Evolutionary conservation across 2,329 filamentous ascomycete species (phyloP).

Genomic region (Calonectria pauciramosa): DNA sequence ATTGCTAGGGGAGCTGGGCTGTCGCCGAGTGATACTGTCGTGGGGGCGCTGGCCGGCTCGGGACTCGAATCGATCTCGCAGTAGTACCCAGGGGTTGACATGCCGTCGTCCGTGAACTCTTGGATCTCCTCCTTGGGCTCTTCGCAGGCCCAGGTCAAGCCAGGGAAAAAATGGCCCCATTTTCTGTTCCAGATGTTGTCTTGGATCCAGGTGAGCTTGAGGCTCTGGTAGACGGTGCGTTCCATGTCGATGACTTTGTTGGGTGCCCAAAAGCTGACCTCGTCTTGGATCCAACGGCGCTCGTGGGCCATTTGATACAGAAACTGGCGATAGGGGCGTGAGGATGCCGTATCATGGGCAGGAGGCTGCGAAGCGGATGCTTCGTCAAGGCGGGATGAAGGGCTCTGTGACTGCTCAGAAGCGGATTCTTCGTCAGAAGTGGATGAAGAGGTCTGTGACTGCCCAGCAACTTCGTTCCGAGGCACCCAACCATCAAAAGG

Average conservation of each 20-base stretch:
- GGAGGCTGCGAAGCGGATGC: no score
- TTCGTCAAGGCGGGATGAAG: no score
- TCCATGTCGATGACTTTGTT: slow-evolving; percentile 1
- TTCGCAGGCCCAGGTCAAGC: slow-evolving; percentile 20
- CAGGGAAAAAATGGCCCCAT: slow-evolving; percentile 21
- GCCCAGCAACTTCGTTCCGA: no score
- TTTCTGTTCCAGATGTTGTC: slow-evolving; percentile 24
- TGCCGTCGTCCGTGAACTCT: not conserved
- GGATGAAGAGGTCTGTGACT: no score
- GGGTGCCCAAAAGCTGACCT: not conserved
- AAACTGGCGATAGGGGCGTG: slow-evolving; percentile 35
- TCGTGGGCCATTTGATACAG: slow-evolving; percentile 29
- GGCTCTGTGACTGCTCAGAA: not conserved
- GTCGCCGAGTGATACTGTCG: no score
- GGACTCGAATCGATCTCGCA: not conserved
- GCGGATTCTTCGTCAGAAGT: no score
- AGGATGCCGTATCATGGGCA: slow-evolving; percentile 13
- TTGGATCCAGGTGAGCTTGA: slow-evolving; percentile 26
- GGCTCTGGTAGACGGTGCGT: slow-evolving; percentile 19
- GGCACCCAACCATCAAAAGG: no score
- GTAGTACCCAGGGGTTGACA: not conserved
- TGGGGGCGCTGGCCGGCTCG: no score
- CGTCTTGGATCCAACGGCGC: slow-evolving; percentile 27
- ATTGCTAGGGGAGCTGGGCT: no score
- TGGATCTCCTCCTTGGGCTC: not conserved